Evolutionary conservation across 164 flowering plant species (phyloP).

Genomic region (Nelumbo lutea): DNA sequence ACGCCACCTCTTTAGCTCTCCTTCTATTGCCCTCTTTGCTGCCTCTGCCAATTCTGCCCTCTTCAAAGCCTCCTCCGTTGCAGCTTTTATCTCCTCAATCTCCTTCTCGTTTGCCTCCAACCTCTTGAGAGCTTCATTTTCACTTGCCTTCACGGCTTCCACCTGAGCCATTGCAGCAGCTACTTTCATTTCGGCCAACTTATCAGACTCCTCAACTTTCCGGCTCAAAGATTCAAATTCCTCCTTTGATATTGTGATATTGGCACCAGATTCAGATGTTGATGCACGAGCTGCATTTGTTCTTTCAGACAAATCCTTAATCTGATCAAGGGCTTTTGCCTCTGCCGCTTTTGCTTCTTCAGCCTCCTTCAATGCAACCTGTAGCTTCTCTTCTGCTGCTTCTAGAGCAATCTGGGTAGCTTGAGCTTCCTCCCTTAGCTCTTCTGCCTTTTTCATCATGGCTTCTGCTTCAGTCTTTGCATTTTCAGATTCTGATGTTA

Average conservation of each 20-base stretch:
- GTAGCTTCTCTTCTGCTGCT: constrained; percentile 60
- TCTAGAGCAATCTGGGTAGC: constrained; percentile 37
- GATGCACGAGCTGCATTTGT: constrained; percentile 65
- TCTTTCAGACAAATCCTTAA: constrained; percentile 56
- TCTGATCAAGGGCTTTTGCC: constrained; percentile 52
- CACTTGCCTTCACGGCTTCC: constrained; percentile 87
- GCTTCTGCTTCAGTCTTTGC: constrained; percentile 57
- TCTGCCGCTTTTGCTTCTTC: constrained; percentile 86
- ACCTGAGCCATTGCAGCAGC: constrained; percentile 88
- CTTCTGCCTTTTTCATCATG: constrained; percentile 55
- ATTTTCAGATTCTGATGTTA: constrained; percentile 51
- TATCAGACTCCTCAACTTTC: constrained; percentile 71
- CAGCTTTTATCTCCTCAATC: constrained; percentile 61
- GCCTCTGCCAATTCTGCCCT: constrained; percentile 88
- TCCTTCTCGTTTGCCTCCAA: constrained; percentile 65
- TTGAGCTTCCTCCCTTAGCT: constrained; percentile 59
- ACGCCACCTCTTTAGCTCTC: constrained; percentile 74
- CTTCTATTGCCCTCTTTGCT: constrained; percentile 71
- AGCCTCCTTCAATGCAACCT: constrained; percentile 55
- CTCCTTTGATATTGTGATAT: constrained; percentile 66
- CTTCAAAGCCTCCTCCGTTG: constrained; percentile 64
- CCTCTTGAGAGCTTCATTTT: constrained; percentile 65
- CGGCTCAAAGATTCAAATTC: constrained; percentile 67
- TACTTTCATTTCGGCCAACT: constrained; percentile 76
- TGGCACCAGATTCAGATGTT: constrained; percentile 58